A percentile compares a stretch with the other conserved stretches of the same genome.
phyloP scores from a whole-genome alignment of 2,329 filamentous ascomycete genomes.

The Epichloe coenophiala region DNA sequence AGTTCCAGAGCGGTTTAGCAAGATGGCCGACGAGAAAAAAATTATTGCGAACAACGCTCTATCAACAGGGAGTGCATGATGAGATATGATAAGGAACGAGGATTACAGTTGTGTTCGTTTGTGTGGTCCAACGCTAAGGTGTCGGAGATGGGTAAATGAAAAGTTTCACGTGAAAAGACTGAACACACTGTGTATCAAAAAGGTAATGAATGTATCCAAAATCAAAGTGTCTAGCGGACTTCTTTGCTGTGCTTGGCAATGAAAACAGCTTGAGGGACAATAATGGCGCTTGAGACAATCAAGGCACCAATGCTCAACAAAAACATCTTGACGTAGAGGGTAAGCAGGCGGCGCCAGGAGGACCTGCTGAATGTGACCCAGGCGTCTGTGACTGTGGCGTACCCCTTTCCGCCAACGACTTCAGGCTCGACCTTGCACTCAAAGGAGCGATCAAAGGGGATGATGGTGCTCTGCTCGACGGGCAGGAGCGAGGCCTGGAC shows the following conservation, averaged over 20 bases:
- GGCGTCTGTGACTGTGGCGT: constrained; percentile 58
- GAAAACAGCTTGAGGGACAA: constrained; percentile 39
- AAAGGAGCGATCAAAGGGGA: constrained; percentile 83
- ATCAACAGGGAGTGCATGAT: neutral
- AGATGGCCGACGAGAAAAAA: neutral
- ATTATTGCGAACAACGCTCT: neutral
- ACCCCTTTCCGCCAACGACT: constrained; percentile 59
- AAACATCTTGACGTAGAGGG: constrained; percentile 62
- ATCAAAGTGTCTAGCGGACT: neutral
- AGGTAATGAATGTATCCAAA: too few species aligned
- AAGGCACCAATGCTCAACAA: constrained; percentile 36
- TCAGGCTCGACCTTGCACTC: constrained; percentile 62
- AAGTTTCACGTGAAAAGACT: too few species aligned
- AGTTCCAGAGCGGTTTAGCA: too few species aligned
- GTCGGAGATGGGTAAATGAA: too few species aligned
- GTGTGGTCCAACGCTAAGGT: neutral
- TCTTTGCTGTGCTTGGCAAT: constrained; percentile 14
- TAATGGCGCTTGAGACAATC: constrained; percentile 29
- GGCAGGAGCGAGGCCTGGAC: constrained; percentile 80
- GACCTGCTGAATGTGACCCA: constrained; percentile 66
- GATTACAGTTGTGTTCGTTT: neutral
- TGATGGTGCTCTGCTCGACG: constrained; percentile 67
- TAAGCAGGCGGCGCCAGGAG: constrained; percentile 59
- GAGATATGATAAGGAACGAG: neutral
- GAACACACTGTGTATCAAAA: too few species aligned